phyloP scores from a whole-genome alignment of 1,284 basidiomycete species.

The Ganoderma boninense region DNA sequence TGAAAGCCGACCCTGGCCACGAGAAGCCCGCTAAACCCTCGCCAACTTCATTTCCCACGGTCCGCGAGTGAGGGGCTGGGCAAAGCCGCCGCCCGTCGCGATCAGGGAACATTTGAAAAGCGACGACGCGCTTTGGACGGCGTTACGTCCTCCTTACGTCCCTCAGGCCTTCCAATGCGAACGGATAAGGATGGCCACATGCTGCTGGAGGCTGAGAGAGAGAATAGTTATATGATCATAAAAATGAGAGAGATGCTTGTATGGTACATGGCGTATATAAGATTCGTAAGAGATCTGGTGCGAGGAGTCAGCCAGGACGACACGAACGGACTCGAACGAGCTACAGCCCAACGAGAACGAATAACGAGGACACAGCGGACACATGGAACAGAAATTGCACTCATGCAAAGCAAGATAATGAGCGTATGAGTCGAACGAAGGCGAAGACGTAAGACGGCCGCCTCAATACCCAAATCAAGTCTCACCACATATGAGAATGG shows the following conservation, averaged over 20 bases:
- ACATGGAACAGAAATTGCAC: neutral
- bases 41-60: neutral
- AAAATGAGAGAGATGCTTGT: conserved; percentile 14
- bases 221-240: conserved; percentile 10
- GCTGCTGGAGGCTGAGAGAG: neutral
- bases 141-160: too few relatives aligned
- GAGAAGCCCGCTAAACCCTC: conserved; percentile 3
- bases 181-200: neutral
- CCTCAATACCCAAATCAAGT: neutral
- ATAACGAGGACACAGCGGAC: conserved; percentile 2
- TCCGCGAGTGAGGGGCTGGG: neutral
- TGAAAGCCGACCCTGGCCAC: conserved; percentile 11
- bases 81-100: too few relatives aligned
- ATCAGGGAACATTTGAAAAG: too few relatives aligned
- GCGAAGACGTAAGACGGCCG: neutral
- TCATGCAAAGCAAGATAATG: neutral
- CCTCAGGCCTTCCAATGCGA: too few relatives aligned
- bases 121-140: too few relatives aligned
- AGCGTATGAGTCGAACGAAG: neutral
- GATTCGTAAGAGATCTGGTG: conserved; percentile 11
- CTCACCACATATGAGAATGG: conserved; percentile 3
- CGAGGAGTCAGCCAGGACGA: conserved; percentile 1
- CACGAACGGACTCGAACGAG: conserved; percentile 5
- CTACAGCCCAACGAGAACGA: neutral
- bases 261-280: conserved; percentile 29